Percentiles rank a stretch among this genome's conserved stretches.
phyloP scores from a whole-genome alignment of 2,329 filamentous ascomycete genomes.

The Zopfia rhizophila region DNA sequence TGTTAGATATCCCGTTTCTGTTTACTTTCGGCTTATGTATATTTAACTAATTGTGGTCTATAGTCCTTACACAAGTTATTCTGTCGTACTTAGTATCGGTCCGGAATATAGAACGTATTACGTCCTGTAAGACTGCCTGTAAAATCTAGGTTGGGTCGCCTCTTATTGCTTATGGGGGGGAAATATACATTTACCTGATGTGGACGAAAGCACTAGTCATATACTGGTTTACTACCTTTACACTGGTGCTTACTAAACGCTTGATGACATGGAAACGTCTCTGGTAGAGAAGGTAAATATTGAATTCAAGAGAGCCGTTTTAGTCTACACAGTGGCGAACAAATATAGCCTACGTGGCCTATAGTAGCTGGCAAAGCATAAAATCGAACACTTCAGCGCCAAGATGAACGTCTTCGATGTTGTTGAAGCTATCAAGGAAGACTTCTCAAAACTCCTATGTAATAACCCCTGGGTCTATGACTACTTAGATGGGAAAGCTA shows the following conservation, averaged over 20 bases:
- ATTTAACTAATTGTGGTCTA: constrained; percentile 14
- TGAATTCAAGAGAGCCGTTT: constrained; percentile 28
- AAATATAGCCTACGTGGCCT: constrained; percentile 23
- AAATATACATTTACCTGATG: constrained; percentile 17
- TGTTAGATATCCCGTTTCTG: constrained; percentile 17
- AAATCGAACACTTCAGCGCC: constrained; percentile 12
- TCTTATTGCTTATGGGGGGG: constrained; percentile 2
- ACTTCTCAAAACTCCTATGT: constrained; percentile 15
- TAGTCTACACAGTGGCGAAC: constrained; percentile 22
- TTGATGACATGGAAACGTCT: constrained; percentile 16
- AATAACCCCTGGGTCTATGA: constrained; percentile 19
- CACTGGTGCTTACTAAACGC: constrained; percentile 39
- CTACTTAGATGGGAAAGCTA: constrained; percentile 22
- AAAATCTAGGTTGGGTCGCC: constrained; percentile 8
- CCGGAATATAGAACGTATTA: constrained; percentile 7
- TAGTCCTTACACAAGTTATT: constrained; percentile 18
- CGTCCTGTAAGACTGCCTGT: constrained; percentile 18
- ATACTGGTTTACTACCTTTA: constrained; percentile 36
- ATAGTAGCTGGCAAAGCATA: constrained; percentile 19
- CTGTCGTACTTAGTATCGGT: constrained; percentile 13
- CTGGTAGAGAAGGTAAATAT: constrained; percentile 9
- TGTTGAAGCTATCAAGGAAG: constrained; percentile 19
- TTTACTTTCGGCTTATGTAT: constrained; percentile 4
- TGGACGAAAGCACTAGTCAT: constrained; percentile 31
- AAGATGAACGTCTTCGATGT: constrained; percentile 22